Conservation (phyloP, 2,329 filamentous ascomycete species). For the Exserohilum turcica region DNA sequence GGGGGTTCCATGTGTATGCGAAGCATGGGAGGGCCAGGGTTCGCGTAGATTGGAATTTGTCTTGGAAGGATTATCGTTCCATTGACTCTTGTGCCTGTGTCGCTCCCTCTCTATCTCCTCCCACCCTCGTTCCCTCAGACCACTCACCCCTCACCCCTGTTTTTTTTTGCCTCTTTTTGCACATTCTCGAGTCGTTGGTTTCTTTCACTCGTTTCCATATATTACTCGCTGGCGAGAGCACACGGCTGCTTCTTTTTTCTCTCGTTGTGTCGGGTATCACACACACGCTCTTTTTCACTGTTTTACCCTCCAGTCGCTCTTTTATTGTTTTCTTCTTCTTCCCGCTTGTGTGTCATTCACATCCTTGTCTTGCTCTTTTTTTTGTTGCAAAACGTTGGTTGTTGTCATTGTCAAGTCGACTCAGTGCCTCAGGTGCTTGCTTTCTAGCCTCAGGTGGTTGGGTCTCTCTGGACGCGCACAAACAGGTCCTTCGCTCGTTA, state of each 20-base stretch:
- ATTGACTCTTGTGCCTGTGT: too few relatives aligned
- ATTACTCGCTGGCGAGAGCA: conserved; percentile 8
- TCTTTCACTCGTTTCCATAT: neutral
- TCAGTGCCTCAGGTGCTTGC: too few relatives aligned
- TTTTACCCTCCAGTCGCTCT: neutral
- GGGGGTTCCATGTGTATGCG: neutral
- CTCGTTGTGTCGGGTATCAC: neutral
- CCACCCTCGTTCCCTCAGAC: too few relatives aligned
- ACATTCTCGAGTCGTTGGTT: neutral
- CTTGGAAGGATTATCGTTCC: neutral
- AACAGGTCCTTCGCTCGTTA: neutral
- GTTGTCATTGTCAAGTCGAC: too few relatives aligned
- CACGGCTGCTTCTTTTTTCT: neutral
- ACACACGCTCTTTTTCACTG: neutral
- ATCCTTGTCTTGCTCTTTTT: neutral
- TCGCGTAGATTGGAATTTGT: neutral
- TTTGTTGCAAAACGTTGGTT: too few relatives aligned
- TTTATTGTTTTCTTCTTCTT: neutral
- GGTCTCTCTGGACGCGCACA: too few relatives aligned
- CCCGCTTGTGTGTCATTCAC: neutral
- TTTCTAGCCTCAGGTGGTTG: too few relatives aligned
- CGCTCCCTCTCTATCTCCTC: too few relatives aligned
- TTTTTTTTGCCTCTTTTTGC: too few relatives aligned
- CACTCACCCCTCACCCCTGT: too few relatives aligned
- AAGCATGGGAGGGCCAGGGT: neutral